Percentiles rank a stretch among this genome's conserved stretches.
Conservation (phyloP, 441 rosid genomes). For the Bocquillonia castaneifolia region DNA sequence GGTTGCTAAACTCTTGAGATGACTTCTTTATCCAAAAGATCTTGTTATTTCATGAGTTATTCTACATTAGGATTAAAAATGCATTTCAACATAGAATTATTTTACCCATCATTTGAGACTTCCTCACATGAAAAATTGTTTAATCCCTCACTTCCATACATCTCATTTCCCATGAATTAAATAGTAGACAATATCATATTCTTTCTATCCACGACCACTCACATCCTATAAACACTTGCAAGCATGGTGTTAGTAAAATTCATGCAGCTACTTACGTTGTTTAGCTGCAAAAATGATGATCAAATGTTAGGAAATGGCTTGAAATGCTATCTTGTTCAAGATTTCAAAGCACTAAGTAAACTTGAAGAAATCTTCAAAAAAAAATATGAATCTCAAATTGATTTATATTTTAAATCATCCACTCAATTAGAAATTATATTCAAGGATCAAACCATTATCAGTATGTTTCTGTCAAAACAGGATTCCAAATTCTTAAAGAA, state of each 20-base stretch:
- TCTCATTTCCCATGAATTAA: too few species aligned
- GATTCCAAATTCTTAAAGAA: background rate
- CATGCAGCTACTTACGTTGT: background rate
- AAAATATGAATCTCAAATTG: background rate
- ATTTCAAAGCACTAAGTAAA: background rate
- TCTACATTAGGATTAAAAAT: background rate
- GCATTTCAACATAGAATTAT: background rate
- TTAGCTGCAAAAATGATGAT: background rate
- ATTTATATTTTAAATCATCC: background rate
- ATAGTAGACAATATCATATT: too few species aligned
- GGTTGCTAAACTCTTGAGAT: too few species aligned
- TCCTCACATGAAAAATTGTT: background rate
- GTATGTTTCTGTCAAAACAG: background rate
- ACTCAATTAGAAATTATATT: background rate
- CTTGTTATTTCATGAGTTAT: too few species aligned
- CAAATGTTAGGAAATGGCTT: background rate
- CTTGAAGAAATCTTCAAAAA: background rate
- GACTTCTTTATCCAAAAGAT: too few species aligned
- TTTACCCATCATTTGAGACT: background rate
- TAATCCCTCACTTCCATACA: too few species aligned
- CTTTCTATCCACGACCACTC: too few species aligned
- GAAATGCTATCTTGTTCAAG: background rate
- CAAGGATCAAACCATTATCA: background rate
- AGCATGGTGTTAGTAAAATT: background rate
- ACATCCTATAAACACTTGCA: too few species aligned